These are phyloP conservation scores for Gnomoniopsis smithogilvyi DNA, from an alignment of 2,329 filamentous ascomycete genomes.

Conservation along the genomic window DNA sequence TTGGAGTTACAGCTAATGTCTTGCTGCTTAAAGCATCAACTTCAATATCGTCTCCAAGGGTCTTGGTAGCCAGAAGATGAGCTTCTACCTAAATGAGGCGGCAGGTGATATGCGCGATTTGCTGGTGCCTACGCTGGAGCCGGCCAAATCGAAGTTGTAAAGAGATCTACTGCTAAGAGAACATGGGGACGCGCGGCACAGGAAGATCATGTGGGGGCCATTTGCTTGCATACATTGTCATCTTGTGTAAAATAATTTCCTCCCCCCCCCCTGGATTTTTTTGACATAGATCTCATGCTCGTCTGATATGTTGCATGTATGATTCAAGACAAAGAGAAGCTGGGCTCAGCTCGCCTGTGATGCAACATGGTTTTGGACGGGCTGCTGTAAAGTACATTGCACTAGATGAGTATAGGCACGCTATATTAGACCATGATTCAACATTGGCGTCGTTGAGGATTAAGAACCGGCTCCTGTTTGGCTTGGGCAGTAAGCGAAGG, in stretches of 20 bases:
- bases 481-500: no score
- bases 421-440: background rate
- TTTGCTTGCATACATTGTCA: background rate
- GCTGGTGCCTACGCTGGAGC: conserved; percentile 73
- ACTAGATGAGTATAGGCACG: background rate
- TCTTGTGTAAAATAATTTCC: background rate
- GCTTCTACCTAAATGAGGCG: conserved; percentile 91
- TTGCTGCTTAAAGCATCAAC: no score
- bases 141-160: conserved; percentile 85
- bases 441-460: background rate
- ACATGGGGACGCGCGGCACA: background rate
- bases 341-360: background rate
- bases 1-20: no score
- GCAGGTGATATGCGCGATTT: conserved; percentile 86
- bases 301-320: no score
- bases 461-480: background rate
- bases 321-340: no score
- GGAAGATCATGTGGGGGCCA: no score
- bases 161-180: background rate
- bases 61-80: conserved; percentile 87
- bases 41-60: conserved; percentile 98
- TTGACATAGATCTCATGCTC: background rate
- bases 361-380: background rate
- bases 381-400: background rate
- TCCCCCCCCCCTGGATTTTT: background rate